Percentiles rank a stretch among this genome's conserved stretches.
These are phyloP conservation scores for Talaromyces islandicus DNA, from an alignment of 2,329 filamentous ascomycete genomes.

Conservation along the genomic window DNA sequence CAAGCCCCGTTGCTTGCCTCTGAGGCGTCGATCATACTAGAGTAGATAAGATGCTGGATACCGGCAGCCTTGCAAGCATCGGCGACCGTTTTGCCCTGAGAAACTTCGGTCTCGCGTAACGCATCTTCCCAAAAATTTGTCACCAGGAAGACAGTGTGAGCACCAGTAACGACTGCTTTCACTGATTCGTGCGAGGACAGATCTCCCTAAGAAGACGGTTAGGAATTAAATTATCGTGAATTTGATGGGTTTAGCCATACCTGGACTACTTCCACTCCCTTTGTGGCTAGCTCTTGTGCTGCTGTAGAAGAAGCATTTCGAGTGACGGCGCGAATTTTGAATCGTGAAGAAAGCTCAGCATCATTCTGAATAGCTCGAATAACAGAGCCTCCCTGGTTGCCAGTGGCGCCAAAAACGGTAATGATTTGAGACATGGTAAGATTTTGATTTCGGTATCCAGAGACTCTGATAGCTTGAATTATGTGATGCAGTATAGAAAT, in stretches of 20 bases:
- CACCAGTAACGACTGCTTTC: constrained; percentile 38
- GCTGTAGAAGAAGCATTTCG: constrained; percentile 42
- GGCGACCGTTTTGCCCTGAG: constrained; percentile 21
- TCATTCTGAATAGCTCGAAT: constrained; percentile 39
- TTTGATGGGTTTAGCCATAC: constrained; percentile 16
- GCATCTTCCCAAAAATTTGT: constrained; percentile 35
- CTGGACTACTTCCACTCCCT: constrained; percentile 48
- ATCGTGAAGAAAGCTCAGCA: constrained; percentile 42
- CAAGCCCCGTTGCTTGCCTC: constrained; percentile 25
- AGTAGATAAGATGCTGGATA: constrained; percentile 27
- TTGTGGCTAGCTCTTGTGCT: constrained; percentile 38
- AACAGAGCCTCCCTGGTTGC: constrained; percentile 55
- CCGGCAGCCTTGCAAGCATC: constrained; percentile 23
- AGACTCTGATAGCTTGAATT: background rate
- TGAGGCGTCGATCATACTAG: constrained; percentile 14
- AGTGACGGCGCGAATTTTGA: constrained; percentile 51
- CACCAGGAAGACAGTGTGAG: constrained; percentile 47
- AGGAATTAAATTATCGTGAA: background rate
- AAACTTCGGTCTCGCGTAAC: constrained; percentile 22
- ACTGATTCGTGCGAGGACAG: constrained; percentile 44
- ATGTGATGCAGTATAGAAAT: background rate
- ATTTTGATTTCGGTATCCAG: background rate
- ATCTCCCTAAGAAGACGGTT: constrained; percentile 37
- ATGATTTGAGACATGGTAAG: constrained; percentile 26
- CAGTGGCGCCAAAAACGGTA: constrained; percentile 55